Evolutionary conservation across 345 rosid species (phyloP).

Genomic region (Acer negundo): DNA sequence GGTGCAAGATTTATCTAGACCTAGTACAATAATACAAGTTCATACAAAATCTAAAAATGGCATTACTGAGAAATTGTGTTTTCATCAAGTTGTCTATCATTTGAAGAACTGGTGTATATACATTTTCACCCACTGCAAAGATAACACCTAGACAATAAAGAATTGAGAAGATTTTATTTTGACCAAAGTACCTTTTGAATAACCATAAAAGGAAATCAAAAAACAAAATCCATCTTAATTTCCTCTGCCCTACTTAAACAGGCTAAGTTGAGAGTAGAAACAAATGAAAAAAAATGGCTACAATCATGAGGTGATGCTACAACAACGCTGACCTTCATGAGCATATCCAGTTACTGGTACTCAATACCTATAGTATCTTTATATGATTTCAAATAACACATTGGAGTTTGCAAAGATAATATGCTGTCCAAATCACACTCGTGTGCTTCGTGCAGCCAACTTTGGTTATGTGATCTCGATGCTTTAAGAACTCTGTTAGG

Average conservation of each 20-base stretch:
- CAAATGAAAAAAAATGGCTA: background rate
- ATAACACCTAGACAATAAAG: too few relatives aligned
- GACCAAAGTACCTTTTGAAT: background rate
- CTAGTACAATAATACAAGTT: too few relatives aligned
- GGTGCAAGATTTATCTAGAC: too few relatives aligned
- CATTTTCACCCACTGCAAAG: too few relatives aligned
- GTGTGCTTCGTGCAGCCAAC: constrained; percentile 43
- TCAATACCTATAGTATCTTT: constrained; percentile 23
- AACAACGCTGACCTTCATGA: constrained; percentile 24
- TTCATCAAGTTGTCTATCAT: too few relatives aligned
- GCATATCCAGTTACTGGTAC: constrained; percentile 22
- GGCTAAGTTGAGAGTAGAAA: constrained; percentile 11
- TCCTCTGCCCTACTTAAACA: constrained; percentile 6
- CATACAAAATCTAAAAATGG: too few relatives aligned
- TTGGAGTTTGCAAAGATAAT: constrained; percentile 54
- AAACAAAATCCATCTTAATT: constrained; percentile 6
- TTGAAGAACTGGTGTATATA: too few relatives aligned
- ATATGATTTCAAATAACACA: constrained; percentile 30
- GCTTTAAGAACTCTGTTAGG: constrained; percentile 22
- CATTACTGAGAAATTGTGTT: too few relatives aligned
- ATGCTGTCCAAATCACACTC: constrained; percentile 45
- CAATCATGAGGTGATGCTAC: constrained; percentile 11
- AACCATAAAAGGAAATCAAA: background rate
- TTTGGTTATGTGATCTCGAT: constrained; percentile 20
- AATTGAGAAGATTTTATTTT: background rate